Percentiles rank a stretch among this genome's conserved stretches.
Evolutionary conservation across 1,139 yeast species (phyloP).

Genomic region (Candida glucosophila): DNA sequence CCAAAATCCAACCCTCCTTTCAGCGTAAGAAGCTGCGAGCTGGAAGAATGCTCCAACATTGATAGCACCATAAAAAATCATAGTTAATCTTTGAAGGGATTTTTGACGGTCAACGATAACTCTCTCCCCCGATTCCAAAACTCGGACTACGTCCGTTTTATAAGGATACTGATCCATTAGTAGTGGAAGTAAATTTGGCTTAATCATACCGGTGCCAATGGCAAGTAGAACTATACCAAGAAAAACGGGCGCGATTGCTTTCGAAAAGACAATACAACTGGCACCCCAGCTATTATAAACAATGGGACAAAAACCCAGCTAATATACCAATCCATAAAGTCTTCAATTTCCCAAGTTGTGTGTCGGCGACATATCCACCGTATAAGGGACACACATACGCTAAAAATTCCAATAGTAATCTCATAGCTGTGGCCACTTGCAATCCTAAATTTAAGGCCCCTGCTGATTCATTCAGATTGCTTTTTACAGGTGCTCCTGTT

Average conservation of each 20-base stretch:
- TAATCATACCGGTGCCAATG: constrained; percentile 40
- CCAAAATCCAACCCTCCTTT: constrained; percentile 68
- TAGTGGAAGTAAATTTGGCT: constrained; percentile 44
- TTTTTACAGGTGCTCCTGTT: constrained; percentile 33
- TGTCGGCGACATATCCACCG: constrained; percentile 38
- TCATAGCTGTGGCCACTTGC: constrained; percentile 29
- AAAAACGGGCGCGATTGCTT: constrained; percentile 25
- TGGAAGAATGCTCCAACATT: constrained; percentile 76
- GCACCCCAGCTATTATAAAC: constrained; percentile 32
- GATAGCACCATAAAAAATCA: constrained; percentile 72
- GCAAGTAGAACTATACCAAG: constrained; percentile 31
- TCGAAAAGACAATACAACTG: constrained; percentile 24
- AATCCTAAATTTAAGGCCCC: constrained; percentile 36
- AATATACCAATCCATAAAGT: constrained; percentile 33
- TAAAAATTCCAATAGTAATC: constrained; percentile 28
- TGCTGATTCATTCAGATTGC: constrained; percentile 17
- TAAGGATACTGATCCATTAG: constrained; percentile 45
- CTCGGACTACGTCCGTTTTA: constrained; percentile 50
- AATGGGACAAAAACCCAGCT: constrained; percentile 16
- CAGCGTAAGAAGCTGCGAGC: constrained; percentile 69
- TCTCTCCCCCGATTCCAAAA: constrained; percentile 50
- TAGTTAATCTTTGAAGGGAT: constrained; percentile 66
- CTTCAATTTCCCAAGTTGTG: constrained; percentile 31
- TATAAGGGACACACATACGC: constrained; percentile 36
- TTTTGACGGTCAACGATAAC: constrained; percentile 65